Evolutionary conservation across 805 yeast species (phyloP), one percentile per base, ranked within the genome.

Genomic region (Torulaspora gathmanii): DNA sequence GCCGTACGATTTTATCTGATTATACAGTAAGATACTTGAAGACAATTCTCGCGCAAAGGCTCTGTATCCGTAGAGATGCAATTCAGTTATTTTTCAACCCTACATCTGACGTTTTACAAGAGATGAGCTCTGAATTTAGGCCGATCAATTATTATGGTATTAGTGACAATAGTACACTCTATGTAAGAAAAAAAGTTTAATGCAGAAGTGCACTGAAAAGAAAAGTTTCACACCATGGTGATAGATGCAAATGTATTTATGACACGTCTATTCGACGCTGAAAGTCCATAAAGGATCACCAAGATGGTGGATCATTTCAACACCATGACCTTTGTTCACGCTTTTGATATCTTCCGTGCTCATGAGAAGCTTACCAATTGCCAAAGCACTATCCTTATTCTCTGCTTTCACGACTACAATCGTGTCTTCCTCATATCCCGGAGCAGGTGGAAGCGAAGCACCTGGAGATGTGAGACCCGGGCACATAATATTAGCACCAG

Each of bases 401-500:
- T 90, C 96, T 40, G 97, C 96, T 61, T 82, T 84, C 20, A 91
- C 77, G 7, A 85, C 75, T 37, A 90, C 96, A 23, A 86, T 74
- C n/a, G 82, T 72, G 43, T 76, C 95, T 54, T 78, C 73, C 28
- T 58, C 65, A 29, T 42, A 57, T 6, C 77, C 75, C 30, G 82
- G 78, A 25, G 82, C 82, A 19, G 82, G 90, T 16, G 96, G 96
- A 49, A 89, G 70, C 43, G 69, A 67, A 16, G 95, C 96, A 33
- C 96, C 96, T 2, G 83, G 74, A 15, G 93, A 81, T 0, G 96
- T 88, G 52, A 88, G 74, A 15, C 96, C 96, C 3, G 96, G 96
- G 67, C 96, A 90, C 98, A 90, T 90, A 59, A 90, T 86, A 60
- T 90, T 90, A 23, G 97, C 96, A 45, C 97, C 98, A 3, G 95